Evolutionary conservation across 2,329 filamentous ascomycete genomes (phyloP), one percentile per base, ranked within the genome.

Genomic region (Thyridium curvatum): DNA sequence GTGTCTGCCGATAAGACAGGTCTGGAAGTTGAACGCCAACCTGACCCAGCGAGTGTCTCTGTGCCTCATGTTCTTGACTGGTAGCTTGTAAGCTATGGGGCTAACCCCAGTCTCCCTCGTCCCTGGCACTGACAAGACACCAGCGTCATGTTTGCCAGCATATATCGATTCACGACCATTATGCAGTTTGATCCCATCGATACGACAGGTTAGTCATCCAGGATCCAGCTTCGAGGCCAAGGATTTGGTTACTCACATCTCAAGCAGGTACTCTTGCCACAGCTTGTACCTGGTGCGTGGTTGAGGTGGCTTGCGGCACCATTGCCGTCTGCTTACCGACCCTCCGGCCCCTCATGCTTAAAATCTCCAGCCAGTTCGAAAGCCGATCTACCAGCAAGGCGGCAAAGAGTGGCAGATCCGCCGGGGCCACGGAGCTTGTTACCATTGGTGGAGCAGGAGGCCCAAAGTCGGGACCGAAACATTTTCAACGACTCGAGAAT

Each of bases 281-380:
- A 10, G 42, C 56, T 2, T 50, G 47, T 37, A 55, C 51, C 6
- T 62, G 59, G 60, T 55, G 55, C 42, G 42, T 60, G 1, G 49
- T 61, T 18, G 60, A 63, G 33, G 43, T 42, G 12, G 47, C 54
- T 3, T 50, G 52, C 33, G 65, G 59, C 37, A 56, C 66, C 21
- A 64, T 68, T 41, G 60, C 60, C 15, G 64, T 60, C 3, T 68
- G 64, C 40, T 60, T 65, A 1, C 65, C 65, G 5, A 65, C 65
- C 0, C 54, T 68, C 18, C 63, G 65, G n/a, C 61, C 62, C 26
- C 21, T 47, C 12, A 31, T 44, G 30, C 29, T 40, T 18, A 40
- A 41, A 30, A 26, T 47, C 9, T 41, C 45, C 12, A 40, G 32
- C 32, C 32, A 38, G 21, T 43, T 45, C 30, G 45, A 41, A 37